Evolutionary conservation across 1,139 yeast species (phyloP).

Genomic region (Keqinozyma sinolaborantium): DNA sequence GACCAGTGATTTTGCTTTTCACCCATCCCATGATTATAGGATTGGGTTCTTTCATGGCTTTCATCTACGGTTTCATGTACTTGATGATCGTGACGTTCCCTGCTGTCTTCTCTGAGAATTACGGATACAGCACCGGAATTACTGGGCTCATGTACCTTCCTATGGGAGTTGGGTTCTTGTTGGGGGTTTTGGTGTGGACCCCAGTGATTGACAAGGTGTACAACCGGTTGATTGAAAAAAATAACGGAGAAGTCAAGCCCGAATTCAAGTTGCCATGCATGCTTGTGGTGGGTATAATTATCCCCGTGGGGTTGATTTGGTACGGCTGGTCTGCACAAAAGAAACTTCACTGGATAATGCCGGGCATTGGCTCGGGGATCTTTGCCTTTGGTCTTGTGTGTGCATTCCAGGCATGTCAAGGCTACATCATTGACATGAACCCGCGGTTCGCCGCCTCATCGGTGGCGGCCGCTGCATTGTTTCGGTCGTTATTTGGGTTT

Average conservation of each 20-base stretch:
- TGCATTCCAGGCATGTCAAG: slow-evolving; percentile 42
- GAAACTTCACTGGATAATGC: slow-evolving; percentile 45
- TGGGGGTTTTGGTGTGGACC: slow-evolving; percentile 43
- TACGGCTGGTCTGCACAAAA: slow-evolving; percentile 46
- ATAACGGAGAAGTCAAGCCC: slow-evolving; percentile 38
- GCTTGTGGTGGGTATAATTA: slow-evolving; percentile 30
- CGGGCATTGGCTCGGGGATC: slow-evolving; percentile 40
- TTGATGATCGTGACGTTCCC: slow-evolving; percentile 46
- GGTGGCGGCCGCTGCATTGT: slow-evolving; percentile 47
- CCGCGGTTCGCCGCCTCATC: slow-evolving; percentile 42
- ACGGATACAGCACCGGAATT: slow-evolving; percentile 31
- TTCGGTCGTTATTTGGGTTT: slow-evolving; percentile 41
- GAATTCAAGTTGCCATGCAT: slow-evolving; percentile 43
- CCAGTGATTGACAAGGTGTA: slow-evolving; percentile 28
- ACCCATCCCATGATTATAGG: slow-evolving; percentile 48
- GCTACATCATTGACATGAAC: slow-evolving; percentile 44
- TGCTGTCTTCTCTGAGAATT: slow-evolving; percentile 26
- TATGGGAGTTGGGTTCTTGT: slow-evolving; percentile 40
- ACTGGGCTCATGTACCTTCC: slow-evolving; percentile 45
- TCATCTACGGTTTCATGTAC: slow-evolving; percentile 46
- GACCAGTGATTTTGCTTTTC: slow-evolving; percentile 37
- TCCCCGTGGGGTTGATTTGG: slow-evolving; percentile 43
- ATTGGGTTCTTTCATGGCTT: slow-evolving; percentile 44
- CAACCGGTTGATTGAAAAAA: slow-evolving; percentile 21
- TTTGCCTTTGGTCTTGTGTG: slow-evolving; percentile 44